Evolutionary conservation across 192 early-diverging fungal genomes (phyloP).

Genomic region (Podochytrium sp.): DNA sequence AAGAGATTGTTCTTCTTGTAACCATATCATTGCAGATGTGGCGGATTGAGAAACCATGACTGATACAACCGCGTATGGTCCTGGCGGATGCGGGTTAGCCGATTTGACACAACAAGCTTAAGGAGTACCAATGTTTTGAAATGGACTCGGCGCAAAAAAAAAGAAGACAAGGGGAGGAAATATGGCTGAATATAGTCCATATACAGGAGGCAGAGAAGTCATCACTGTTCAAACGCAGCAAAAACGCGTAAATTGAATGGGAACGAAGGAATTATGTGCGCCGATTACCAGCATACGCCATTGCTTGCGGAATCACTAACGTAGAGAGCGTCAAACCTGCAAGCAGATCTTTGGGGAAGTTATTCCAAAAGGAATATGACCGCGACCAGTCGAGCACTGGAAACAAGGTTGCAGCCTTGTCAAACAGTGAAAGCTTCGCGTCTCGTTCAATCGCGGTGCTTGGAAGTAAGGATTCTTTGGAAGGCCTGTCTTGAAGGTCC

Average conservation of each 20-base stretch:
- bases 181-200: slow-evolving; percentile 23
- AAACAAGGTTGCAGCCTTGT: too few species aligned
- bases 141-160: neutral
- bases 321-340: slow-evolving; percentile 26
- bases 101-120: too few species aligned
- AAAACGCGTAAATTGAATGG: neutral
- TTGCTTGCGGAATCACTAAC: slow-evolving; percentile 27
- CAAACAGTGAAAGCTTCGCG: too few species aligned
- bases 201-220: slow-evolving; percentile 27
- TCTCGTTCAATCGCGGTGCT: too few species aligned
- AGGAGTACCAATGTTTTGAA: too few species aligned
- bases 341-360: slow-evolving; percentile 14
- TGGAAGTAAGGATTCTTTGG: too few species aligned
- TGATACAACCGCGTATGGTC: slow-evolving; percentile 15
- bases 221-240: slow-evolving; percentile 12
- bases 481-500: too few species aligned
- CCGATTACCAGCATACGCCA: slow-evolving; percentile 28
- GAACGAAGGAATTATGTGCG: neutral
- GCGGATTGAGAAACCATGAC: slow-evolving; percentile 25
- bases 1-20: too few species aligned
- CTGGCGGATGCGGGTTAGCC: neutral
- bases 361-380: neutral
- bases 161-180: slow-evolving; percentile 23
- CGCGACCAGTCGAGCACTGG: neutral
- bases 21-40: neutral